These are phyloP conservation scores for Puccinia horiana DNA, from an alignment of 1,284 basidiomycete genomes.

Conservation along the genomic window DNA sequence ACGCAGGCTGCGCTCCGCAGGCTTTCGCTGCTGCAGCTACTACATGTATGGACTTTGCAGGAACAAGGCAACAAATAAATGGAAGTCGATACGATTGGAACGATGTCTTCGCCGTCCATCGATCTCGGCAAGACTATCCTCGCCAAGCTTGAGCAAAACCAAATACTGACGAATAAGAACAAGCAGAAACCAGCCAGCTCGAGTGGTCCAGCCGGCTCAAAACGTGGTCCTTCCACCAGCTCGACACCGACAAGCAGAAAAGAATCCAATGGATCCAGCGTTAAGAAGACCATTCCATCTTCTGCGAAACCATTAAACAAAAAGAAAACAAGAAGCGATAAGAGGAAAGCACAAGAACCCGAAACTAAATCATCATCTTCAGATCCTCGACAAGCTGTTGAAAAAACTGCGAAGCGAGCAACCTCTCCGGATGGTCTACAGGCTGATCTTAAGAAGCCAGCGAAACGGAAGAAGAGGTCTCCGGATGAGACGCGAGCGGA, in stretches of 20 bases:
- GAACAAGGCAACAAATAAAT: no score
- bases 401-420: background rate
- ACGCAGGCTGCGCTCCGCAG: no score
- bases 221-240: background rate
- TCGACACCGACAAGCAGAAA: background rate
- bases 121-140: constrained; percentile 16
- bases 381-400: background rate
- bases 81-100: background rate
- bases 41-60: no score
- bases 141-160: background rate
- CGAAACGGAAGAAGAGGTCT: background rate
- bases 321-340: background rate
- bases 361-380: background rate
- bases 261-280: background rate
- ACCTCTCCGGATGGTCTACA: background rate
- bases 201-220: background rate
- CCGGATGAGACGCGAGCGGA: background rate
- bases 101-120: background rate
- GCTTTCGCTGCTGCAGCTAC: no score
- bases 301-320: background rate
- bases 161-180: background rate
- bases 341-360: background rate
- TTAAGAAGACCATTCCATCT: background rate
- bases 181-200: background rate
- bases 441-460: background rate